Evolutionary conservation across 2,329 filamentous ascomycete species (phyloP), one percentile per base, ranked within the genome.

Genomic region (Aspergillus sp.): DNA sequence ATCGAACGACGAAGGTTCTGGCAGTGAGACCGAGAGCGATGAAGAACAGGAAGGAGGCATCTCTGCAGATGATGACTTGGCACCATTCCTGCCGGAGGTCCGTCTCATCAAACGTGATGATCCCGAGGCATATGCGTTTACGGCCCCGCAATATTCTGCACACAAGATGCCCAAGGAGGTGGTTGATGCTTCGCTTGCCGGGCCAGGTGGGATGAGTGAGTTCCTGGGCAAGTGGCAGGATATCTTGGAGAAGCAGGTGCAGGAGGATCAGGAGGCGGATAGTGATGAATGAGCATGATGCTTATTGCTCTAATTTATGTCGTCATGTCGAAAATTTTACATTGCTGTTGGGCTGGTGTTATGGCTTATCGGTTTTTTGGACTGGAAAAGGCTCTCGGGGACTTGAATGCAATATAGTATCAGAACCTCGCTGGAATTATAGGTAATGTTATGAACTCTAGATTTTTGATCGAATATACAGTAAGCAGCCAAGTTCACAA

Each of bases 121-220:
- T 55, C 88, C 90, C 0, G 86, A 91, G 50, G 90, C 90, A 1
- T 93, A 88, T 63, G 86, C 85, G 56, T 94, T 96, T 63, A 82
- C 80, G 54, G 85, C 86, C 4, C 80, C 88, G 1, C 86, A 91
- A 60, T 97, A 94, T 66, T 95, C 89, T 51, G 91, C 93, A 3
- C 91, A 97, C 63, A 98, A 97, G 69, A 71, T 98, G 57, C 93
- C 93, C 0, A 89, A 84, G 65, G 93, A 98, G 57, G 88, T 97
- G 2, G 90, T 96, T 2, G 80, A 83, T 59, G 81, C 80, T 2
- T 78, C 77, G 29, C 69, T 74, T 19, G 77, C 77, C 1, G 85
- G 86, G 3, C 81, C 86, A 46, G 86, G 85, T 3, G 85, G 85
- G 0, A 77, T 97, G 71, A 77, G 83, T 50, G 89, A 94, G 67